phyloP scores from a whole-genome alignment of 2,329 filamentous ascomycete genomes.

The Cladosporium austrohemisphaericum region DNA sequence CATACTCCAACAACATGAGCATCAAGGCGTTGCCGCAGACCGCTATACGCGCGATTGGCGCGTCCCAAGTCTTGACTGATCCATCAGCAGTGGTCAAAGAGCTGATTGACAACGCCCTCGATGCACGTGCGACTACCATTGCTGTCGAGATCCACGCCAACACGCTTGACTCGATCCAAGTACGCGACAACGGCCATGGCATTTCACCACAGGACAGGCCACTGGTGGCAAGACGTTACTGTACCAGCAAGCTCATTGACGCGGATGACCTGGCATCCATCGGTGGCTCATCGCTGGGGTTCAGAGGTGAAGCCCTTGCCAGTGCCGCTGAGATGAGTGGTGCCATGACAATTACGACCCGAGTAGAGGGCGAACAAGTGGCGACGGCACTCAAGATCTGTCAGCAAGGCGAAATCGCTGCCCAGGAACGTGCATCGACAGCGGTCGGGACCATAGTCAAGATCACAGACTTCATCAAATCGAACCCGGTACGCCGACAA shows the following conservation, averaged over 20 bases:
- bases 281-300: constrained; percentile 63
- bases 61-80: constrained; percentile 57
- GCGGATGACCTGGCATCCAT: constrained; percentile 59
- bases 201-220: constrained; percentile 61
- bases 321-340: constrained; percentile 59
- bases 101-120: constrained; percentile 72
- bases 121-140: constrained; percentile 64
- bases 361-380: constrained; percentile 57
- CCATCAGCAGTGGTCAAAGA: constrained; percentile 67
- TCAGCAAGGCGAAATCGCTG: constrained; percentile 42
- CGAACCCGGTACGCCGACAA: constrained; percentile 62
- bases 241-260: constrained; percentile 69
- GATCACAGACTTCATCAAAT: constrained; percentile 56
- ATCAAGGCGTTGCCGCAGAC: constrained; percentile 42
- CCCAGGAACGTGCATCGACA: constrained; percentile 47
- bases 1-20: constrained; percentile 24
- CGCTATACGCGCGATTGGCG: constrained; percentile 55
- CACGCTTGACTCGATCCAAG: constrained; percentile 64
- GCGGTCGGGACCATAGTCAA: constrained; percentile 67
- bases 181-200: constrained; percentile 71
- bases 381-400: constrained; percentile 53
- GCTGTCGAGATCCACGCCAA: constrained; percentile 63
- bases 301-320: constrained; percentile 70
- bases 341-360: constrained; percentile 59
- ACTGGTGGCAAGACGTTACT: constrained; percentile 60